These are phyloP conservation scores for Dendrobium chrysotoxum DNA, from an alignment of 106 monocot genomes.

Conservation along the genomic window DNA sequence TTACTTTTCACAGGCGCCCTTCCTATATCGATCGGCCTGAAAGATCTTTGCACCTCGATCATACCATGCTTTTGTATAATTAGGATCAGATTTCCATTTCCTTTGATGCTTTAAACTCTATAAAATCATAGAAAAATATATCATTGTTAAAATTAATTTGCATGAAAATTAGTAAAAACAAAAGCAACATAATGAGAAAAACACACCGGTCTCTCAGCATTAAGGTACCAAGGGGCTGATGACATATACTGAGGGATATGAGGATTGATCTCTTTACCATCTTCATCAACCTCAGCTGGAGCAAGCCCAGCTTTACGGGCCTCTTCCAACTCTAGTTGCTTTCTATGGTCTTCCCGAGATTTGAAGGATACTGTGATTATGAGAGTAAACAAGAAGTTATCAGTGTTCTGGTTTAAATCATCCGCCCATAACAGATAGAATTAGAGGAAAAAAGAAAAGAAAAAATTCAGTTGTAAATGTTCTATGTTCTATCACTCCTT, in stretches of 20 bases:
- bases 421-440: not conserved
- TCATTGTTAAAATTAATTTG: not conserved
- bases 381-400: not conserved
- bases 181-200: not conserved
- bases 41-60: constrained; percentile 90
- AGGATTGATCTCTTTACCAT: constrained; percentile 98
- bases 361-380: constrained; percentile 1
- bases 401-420: not conserved
- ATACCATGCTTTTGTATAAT: constrained; percentile 96
- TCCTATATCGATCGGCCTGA: constrained; percentile 75
- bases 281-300: constrained; percentile 91
- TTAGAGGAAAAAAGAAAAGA: not conserved
- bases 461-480: not conserved
- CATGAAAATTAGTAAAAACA: not conserved
- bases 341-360: constrained; percentile 17
- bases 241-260: constrained; percentile 99
- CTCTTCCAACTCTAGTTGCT: constrained; percentile 90
- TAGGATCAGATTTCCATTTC: constrained; percentile 95
- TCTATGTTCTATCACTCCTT: not conserved
- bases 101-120: constrained; percentile 87
- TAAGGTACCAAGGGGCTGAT: constrained; percentile 99
- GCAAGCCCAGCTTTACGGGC: constrained; percentile 96
- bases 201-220: constrained; percentile 86
- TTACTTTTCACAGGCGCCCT: constrained; percentile 98
- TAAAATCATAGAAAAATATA: not conserved